Evolutionary conservation across 495 filamentous ascomycete genomes (phyloP), one percentile per base, ranked within the genome.

Genomic region (Clavariopsis aquatica): DNA sequence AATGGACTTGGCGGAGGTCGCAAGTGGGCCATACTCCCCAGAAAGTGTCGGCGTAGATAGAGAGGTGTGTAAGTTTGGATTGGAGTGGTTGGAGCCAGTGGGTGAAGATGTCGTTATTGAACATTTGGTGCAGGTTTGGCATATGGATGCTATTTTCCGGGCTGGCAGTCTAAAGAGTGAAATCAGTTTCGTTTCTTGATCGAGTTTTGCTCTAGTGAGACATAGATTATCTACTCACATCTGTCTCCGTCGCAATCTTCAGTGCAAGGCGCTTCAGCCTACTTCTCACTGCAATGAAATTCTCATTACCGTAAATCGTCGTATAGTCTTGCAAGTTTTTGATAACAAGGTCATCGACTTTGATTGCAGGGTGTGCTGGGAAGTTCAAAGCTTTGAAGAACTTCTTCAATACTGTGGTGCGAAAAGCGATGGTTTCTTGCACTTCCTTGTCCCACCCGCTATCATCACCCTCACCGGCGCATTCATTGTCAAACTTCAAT

Each of bases 21-120:
- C 23, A 28, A 22, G 24, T 31, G 4, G 41, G 57, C 57, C 57
- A 60, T 1, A 60, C 1, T 4, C 38, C 57, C 57, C 57, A 60
- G 20, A 10, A 49, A 19, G 13, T 29, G 12, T 57, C 19, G 20
- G 6, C 3, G 24, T 47, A 60, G 24, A 60, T 26, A 1, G n/a
- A 49, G 8, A 60, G 57, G 34, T 49, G 57, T 17, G 57, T 60
- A 27, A 60, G 57, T 49, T 60, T 24, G 12, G 1, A 2, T 41
- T 57, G 54, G 9, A 45, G 29, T 13, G 54, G 54, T 13, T 24
- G 4, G 4, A 57, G 34, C 54, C 54, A 57, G 9, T 45, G 54
- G 2, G 9, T 9, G 6, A 31, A 2, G 4, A 57, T 9, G 20
- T 57, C 54, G n/a, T 20, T 3, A 1, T 57, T 24, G 31, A 57